phyloP scores from a whole-genome alignment of 495 filamentous ascomycete genomes.

The Daldinia grandis region DNA sequence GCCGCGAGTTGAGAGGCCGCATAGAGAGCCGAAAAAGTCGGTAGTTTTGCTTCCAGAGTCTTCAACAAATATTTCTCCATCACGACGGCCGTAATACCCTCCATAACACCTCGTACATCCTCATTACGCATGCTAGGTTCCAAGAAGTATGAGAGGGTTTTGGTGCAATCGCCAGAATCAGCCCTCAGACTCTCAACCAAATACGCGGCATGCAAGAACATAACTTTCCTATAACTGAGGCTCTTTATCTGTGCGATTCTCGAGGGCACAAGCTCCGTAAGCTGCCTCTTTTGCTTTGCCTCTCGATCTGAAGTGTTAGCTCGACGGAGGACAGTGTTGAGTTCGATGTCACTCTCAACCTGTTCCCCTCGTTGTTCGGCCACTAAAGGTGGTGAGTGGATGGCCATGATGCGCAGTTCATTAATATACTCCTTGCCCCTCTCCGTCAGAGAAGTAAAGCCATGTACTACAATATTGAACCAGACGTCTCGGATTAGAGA shows the following conservation, averaged over 20 bases:
- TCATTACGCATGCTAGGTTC: conserved; percentile 83
- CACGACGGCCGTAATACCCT: conserved; percentile 76
- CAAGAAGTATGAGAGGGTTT: conserved; percentile 87
- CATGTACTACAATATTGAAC: conserved; percentile 96
- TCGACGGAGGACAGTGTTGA: conserved; percentile 88
- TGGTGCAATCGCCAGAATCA: conserved; percentile 83
- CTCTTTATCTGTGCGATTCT: conserved; percentile 79
- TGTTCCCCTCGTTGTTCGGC: conserved; percentile 85
- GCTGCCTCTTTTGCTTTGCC: conserved; percentile 77
- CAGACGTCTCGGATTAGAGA: conserved; percentile 87
- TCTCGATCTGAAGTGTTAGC: conserved; percentile 80
- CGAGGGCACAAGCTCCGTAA: conserved; percentile 74
- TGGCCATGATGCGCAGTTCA: conserved; percentile 82
- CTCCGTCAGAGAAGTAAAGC: conserved; percentile 76
- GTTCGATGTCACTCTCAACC: conserved; percentile 92
- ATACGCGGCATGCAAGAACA: conserved; percentile 88
- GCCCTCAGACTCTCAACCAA: conserved; percentile 86
- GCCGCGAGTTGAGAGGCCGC: conserved; percentile 85
- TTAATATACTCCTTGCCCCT: conserved; percentile 71
- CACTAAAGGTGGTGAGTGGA: conserved; percentile 84
- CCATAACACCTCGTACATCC: conserved; percentile 86
- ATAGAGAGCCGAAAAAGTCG: conserved; percentile 81
- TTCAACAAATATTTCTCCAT: conserved; percentile 77
- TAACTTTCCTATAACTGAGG: conserved; percentile 83
- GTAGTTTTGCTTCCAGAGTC: conserved; percentile 71